These are phyloP conservation scores for Calocybe cyanea DNA, from an alignment of 768 basidiomycete genomes.

Conservation along the genomic window DNA sequence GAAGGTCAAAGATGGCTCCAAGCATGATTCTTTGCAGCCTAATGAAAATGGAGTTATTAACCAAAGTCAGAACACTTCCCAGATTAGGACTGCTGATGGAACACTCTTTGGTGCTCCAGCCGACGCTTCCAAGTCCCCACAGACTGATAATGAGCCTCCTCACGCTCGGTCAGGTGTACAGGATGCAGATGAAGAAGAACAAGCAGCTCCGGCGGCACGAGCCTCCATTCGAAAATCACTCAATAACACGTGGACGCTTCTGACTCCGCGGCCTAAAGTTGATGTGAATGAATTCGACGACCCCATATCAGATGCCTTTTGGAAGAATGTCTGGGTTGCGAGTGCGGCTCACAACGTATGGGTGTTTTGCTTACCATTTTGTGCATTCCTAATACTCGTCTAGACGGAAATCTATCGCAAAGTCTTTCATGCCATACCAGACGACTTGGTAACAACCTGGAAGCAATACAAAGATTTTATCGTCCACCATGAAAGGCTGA, in stretches of 20 bases:
- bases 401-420: conserved; percentile 95
- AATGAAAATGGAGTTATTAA: background rate
- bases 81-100: conserved; percentile 37
- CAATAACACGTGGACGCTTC: conserved; percentile 52
- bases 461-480: conserved; percentile 90
- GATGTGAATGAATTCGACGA: conserved; percentile 82
- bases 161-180: conserved; percentile 40
- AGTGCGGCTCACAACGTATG: conserved; percentile 86
- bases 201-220: conserved; percentile 43
- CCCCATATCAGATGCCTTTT: conserved; percentile 83
- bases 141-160: conserved; percentile 44
- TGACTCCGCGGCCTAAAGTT: conserved; percentile 65
- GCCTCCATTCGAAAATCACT: conserved; percentile 53
- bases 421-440: conserved; percentile 91
- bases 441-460: conserved; percentile 93
- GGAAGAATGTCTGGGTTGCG: conserved; percentile 87
- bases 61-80: conserved; percentile 13
- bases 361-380: conserved; percentile 12
- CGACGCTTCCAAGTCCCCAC: conserved; percentile 38
- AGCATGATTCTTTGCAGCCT: background rate
- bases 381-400: conserved; percentile 2
- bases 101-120: conserved; percentile 55
- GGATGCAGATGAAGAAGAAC: conserved; percentile 46
- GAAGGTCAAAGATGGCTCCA: background rate
- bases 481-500: conserved; percentile 68